phyloP scores from a whole-genome alignment of 1,284 basidiomycete species.

The Ustilago bromivora region DNA sequence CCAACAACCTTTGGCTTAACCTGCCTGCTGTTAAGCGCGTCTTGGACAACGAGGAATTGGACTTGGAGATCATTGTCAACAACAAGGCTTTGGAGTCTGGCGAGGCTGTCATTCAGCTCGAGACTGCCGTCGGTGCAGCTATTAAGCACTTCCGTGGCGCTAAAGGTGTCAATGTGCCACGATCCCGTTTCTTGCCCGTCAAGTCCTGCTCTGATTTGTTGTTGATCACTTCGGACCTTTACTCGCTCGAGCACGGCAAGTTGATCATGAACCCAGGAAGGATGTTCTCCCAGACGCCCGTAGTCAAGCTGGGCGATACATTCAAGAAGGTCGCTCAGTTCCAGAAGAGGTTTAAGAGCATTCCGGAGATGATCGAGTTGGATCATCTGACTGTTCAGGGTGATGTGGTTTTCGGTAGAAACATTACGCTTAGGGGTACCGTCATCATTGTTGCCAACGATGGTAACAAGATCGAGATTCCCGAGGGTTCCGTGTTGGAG shows the following conservation, averaged over 20 bases:
- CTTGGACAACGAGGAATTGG: slow-evolving; percentile 85
- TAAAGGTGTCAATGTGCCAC: slow-evolving; percentile 97
- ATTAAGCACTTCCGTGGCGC: slow-evolving; percentile 94
- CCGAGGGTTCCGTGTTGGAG: slow-evolving; percentile 93
- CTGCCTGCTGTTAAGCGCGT: slow-evolving; percentile 89
- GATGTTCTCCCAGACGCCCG: slow-evolving; percentile 85
- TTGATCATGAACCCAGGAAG: slow-evolving; percentile 78
- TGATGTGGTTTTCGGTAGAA: slow-evolving; percentile 94
- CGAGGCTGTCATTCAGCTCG: slow-evolving; percentile 87
- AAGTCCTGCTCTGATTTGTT: slow-evolving; percentile 77
- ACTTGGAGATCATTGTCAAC: slow-evolving; percentile 94
- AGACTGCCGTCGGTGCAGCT: slow-evolving; percentile 96
- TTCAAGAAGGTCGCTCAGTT: slow-evolving; percentile 90
- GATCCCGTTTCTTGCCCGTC: slow-evolving; percentile 96
- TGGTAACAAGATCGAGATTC: slow-evolving; percentile 93
- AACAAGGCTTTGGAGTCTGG: slow-evolving; percentile 77
- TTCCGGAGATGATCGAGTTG: slow-evolving; percentile 83
- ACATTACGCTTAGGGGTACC: slow-evolving; percentile 77
- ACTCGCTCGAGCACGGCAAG: slow-evolving; percentile 93
- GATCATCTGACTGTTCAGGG: slow-evolving; percentile 97
- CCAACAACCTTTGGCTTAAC: slow-evolving; percentile 98
- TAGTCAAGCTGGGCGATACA: slow-evolving; percentile 92
- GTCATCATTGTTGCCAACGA: slow-evolving; percentile 83
- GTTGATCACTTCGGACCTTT: slow-evolving; percentile 96
- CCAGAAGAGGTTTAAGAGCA: slow-evolving; percentile 97